Percentiles rank a stretch among this genome's conserved stretches.
Conservation (phyloP, 495 filamentous ascomycete species). For the Aspergillus homomorphus region DNA sequence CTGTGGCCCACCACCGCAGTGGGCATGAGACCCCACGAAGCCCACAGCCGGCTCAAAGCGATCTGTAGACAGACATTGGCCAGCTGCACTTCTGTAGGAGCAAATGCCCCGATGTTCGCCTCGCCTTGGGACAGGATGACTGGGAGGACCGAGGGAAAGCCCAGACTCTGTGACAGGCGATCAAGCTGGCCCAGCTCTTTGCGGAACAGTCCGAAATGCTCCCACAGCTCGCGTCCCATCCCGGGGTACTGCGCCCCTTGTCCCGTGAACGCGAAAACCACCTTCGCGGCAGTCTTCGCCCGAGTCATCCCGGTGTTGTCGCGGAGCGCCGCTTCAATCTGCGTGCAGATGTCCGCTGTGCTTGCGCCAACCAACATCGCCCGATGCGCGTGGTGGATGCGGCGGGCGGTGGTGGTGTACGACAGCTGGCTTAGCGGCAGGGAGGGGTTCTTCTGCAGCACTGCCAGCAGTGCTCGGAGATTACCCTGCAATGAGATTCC, state of each 20-base stretch:
- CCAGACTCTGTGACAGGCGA: constrained; percentile 23
- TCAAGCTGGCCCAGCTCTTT: constrained; percentile 29
- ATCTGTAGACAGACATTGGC: constrained; percentile 67
- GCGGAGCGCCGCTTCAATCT: neutral
- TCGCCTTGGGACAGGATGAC: constrained; percentile 22
- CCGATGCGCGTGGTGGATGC: constrained; percentile 16
- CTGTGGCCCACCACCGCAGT: constrained; percentile 77
- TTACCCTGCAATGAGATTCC: neutral
- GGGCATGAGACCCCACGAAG: constrained; percentile 68
- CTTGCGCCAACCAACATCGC: neutral
- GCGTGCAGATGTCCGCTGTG: neutral
- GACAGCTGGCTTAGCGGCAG: constrained; percentile 21
- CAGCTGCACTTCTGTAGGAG: neutral
- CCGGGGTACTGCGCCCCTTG: constrained; percentile 61
- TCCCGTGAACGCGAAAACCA: constrained; percentile 66
- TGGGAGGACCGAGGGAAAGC: constrained; percentile 33
- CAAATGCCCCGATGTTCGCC: constrained; percentile 25
- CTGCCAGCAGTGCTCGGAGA: neutral
- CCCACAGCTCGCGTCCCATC: constrained; percentile 28
- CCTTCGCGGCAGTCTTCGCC: constrained; percentile 14
- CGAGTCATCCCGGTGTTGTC: no score
- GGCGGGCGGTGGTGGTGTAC: constrained; percentile 23
- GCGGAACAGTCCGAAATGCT: constrained; percentile 24
- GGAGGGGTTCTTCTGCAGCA: neutral
- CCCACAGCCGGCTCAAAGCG: constrained; percentile 72